Evolutionary conservation across 768 basidiomycete genomes (phyloP).

Genomic region (Collybia mongolica): DNA sequence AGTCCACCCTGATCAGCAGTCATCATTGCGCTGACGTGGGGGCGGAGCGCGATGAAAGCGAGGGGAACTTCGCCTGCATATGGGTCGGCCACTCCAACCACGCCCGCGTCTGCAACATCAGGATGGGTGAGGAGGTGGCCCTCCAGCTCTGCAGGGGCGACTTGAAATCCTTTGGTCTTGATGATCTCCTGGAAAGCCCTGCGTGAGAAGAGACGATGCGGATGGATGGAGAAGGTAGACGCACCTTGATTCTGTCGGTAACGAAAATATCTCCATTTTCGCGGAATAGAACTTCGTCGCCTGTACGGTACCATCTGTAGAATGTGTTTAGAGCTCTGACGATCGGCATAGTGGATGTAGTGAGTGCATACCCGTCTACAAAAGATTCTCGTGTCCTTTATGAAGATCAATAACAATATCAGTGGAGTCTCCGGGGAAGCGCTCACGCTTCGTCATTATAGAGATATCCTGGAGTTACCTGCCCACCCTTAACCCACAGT

Average conservation of each 20-base stretch:
- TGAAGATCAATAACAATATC: background rate
- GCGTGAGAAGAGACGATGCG: background rate
- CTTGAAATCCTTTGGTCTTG: conserved; percentile 68
- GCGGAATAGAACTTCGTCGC: conserved; percentile 59
- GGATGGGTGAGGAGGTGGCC: conserved; percentile 60
- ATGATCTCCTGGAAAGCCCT: conserved; percentile 37
- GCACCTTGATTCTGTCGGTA: conserved; percentile 63
- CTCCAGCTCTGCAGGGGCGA: conserved; percentile 73
- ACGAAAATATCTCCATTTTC: conserved; percentile 57
- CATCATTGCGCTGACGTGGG: too few relatives aligned
- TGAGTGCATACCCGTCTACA: conserved; percentile 49
- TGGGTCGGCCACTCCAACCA: conserved; percentile 66
- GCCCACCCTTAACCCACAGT: conserved; percentile 51
- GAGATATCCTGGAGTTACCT: conserved; percentile 53
- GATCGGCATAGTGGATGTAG: too few relatives aligned
- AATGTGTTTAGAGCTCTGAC: too few relatives aligned
- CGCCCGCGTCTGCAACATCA: conserved; percentile 60
- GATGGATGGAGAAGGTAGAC: too few relatives aligned
- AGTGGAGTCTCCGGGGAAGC: background rate
- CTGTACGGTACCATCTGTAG: conserved; percentile 71
- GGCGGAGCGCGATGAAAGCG: too few relatives aligned
- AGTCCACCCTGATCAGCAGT: too few relatives aligned
- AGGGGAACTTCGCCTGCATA: conserved; percentile 74
- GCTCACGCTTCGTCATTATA: conserved; percentile 63
- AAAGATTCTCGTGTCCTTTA: conserved; percentile 68